Conservation (phyloP, 208 protist genomes). For the Tritrichomonas foetus region DNA sequence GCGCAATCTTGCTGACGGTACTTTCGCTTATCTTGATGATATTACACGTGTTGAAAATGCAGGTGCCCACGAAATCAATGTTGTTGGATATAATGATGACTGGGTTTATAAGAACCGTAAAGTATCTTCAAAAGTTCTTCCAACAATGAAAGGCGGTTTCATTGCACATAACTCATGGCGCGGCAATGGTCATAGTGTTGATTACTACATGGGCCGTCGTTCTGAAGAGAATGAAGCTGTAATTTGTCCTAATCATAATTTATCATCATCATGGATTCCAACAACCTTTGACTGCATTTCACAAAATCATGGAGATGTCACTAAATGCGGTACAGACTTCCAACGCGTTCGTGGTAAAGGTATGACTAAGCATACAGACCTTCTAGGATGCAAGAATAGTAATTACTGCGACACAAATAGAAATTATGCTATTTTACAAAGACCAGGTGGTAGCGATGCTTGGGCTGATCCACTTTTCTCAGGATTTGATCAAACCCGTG, state of each 20-base stretch:
- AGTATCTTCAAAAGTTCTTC: not conserved
- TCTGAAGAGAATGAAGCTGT: conserved; percentile 32
- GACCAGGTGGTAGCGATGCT: too few relatives aligned
- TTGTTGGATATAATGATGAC: conserved; percentile 32
- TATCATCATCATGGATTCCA: not conserved
- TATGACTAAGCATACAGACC: not conserved
- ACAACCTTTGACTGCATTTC: not conserved
- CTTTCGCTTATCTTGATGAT: not conserved
- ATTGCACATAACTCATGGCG: conserved; percentile 16
- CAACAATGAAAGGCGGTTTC: not conserved
- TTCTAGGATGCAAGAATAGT: not conserved
- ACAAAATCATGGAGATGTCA: not conserved
- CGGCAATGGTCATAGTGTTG: not conserved
- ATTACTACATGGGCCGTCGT: not conserved
- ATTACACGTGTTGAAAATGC: not conserved
- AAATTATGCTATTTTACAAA: not conserved
- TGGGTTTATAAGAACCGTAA: not conserved
- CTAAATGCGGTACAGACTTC: not conserved
- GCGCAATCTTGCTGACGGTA: not conserved
- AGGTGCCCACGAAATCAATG: conserved; percentile 3
- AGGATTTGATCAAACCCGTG: not conserved
- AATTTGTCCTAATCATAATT: not conserved
- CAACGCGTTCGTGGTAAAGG: not conserved
- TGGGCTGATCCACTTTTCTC: not conserved
- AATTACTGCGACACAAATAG: not conserved